These are phyloP conservation scores for Phlyctochytrium arcticum DNA, from an alignment of 192 early-diverging fungal species.

Conservation along the genomic window DNA sequence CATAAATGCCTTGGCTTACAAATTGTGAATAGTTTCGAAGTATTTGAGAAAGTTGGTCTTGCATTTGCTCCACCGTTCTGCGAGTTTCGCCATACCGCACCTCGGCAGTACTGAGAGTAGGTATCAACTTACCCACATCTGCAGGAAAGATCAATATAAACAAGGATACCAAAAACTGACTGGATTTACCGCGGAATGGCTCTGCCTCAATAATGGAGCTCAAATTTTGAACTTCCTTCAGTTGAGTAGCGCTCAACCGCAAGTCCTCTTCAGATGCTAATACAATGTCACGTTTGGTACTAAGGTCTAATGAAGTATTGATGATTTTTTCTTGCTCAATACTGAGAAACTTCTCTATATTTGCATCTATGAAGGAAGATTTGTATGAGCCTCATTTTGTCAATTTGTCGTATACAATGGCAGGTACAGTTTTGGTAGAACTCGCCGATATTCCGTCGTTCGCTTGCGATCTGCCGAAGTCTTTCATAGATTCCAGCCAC, in stretches of 20 bases:
- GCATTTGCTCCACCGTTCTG: too few species aligned
- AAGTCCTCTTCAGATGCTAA: constrained; percentile 23
- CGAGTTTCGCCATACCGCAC: too few species aligned
- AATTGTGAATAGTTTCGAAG: background rate
- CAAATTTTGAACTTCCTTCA: constrained; percentile 15
- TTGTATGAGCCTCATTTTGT: too few species aligned
- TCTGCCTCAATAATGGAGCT: too few species aligned
- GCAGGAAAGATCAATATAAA: background rate
- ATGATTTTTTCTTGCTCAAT: too few species aligned
- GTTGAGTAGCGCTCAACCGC: background rate
- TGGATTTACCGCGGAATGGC: too few species aligned
- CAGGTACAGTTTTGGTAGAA: constrained; percentile 15
- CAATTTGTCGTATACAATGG: too few species aligned
- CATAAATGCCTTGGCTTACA: background rate
- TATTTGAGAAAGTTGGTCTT: background rate
- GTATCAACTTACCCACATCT: too few species aligned
- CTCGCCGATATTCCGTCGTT: constrained; percentile 19
- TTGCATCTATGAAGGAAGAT: too few species aligned
- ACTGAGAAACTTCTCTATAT: too few species aligned
- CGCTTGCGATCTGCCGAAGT: constrained; percentile 6
- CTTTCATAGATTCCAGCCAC: constrained; percentile 15
- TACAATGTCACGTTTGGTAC: constrained; percentile 21
- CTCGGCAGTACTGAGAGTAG: background rate
- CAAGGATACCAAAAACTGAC: background rate
- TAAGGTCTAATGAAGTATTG: too few species aligned